phyloP scores from a whole-genome alignment of 2,329 filamentous ascomycete species.

The Chalara sp. region DNA sequence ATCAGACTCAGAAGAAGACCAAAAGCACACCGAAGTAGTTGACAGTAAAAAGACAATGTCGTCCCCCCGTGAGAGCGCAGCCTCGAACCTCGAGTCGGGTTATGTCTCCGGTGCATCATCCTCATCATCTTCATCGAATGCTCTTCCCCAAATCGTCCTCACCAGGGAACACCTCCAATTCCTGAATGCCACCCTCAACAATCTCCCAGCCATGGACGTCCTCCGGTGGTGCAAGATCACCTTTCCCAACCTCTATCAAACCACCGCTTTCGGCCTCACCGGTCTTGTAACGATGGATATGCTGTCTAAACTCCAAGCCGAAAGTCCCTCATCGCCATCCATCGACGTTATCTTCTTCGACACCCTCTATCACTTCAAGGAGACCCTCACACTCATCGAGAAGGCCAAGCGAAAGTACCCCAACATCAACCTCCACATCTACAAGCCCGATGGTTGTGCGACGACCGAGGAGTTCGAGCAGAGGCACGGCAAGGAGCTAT shows the following conservation, averaged over 20 bases:
- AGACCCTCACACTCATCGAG: slow-evolving; percentile 69
- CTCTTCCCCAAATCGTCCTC: slow-evolving; percentile 73
- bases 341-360: slow-evolving; percentile 75
- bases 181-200: slow-evolving; percentile 82
- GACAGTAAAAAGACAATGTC: slow-evolving; percentile 13
- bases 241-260: slow-evolving; percentile 84
- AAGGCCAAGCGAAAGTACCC: slow-evolving; percentile 71
- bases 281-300: slow-evolving; percentile 81
- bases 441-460: slow-evolving; percentile 73
- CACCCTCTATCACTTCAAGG: slow-evolving; percentile 75
- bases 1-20: no score
- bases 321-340: slow-evolving; percentile 51
- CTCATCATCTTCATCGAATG: slow-evolving; percentile 25
- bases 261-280: slow-evolving; percentile 75
- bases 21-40: no score
- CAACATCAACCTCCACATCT: slow-evolving; percentile 75
- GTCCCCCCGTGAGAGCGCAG: slow-evolving; percentile 15
- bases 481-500: slow-evolving; percentile 75
- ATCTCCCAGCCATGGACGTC: slow-evolving; percentile 84
- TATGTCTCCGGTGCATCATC: slow-evolving; percentile 64
- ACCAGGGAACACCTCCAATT: slow-evolving; percentile 83
- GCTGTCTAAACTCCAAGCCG: slow-evolving; percentile 65
- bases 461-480: slow-evolving; percentile 72
- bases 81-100: slow-evolving; percentile 64
- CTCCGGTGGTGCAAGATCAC: slow-evolving; percentile 87